A percentile compares a stretch with the other conserved stretches of the same genome.
phyloP scores from a whole-genome alignment of 2,329 filamentous ascomycete species.

The Boeremia exigua region DNA sequence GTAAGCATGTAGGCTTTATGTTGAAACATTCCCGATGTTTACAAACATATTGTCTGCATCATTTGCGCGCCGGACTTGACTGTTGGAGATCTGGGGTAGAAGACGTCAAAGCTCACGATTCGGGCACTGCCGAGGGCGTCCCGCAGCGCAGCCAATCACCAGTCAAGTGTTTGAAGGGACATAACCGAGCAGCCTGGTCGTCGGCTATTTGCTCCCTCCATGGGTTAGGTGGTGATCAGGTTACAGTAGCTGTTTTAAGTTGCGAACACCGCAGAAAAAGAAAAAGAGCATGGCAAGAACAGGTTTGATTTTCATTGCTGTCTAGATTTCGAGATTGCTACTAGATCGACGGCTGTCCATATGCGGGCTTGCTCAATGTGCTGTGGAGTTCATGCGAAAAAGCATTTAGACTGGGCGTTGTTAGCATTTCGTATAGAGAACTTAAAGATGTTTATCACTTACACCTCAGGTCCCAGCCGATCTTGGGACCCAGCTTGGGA shows the following conservation, averaged over 20 bases:
- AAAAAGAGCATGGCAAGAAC: not conserved
- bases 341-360: not conserved
- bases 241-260: not conserved
- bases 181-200: constrained; percentile 12
- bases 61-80: not conserved
- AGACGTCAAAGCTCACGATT: constrained; percentile 11
- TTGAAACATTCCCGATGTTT: too few relatives aligned
- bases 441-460: constrained; percentile 19
- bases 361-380: not conserved
- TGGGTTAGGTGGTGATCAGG: not conserved
- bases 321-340: not conserved
- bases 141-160: constrained; percentile 12
- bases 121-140: constrained; percentile 8
- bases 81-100: not conserved
- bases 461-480: constrained; percentile 72
- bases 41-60: not conserved
- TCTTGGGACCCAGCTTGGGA: constrained; percentile 84
- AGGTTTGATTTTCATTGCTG: not conserved
- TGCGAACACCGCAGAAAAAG: not conserved
- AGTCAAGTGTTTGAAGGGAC: constrained; percentile 3
- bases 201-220: constrained; percentile 2
- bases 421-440: constrained; percentile 24
- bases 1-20: not conserved
- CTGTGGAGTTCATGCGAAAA: not conserved
- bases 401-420: constrained; percentile 30